phyloP scores from a whole-genome alignment of 495 filamentous ascomycete species.

The Hyaloscypha finlandica region DNA sequence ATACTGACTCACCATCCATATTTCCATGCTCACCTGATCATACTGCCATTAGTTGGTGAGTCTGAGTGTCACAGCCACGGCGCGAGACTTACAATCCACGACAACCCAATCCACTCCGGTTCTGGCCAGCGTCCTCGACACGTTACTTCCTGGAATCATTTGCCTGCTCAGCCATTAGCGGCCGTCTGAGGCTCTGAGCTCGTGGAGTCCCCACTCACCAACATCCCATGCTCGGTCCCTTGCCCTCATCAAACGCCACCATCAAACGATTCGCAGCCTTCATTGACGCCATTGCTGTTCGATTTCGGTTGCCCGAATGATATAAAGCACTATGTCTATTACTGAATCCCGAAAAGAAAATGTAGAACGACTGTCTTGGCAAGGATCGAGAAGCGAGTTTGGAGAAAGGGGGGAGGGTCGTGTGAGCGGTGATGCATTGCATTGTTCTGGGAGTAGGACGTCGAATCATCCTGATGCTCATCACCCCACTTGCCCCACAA shows the following conservation, averaged over 20 bases:
- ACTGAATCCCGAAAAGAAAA: background rate
- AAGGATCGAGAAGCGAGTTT: background rate
- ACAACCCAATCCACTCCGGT: conserved; percentile 74
- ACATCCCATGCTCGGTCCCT: conserved; percentile 60
- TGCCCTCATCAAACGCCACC: conserved; percentile 55
- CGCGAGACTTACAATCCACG: conserved; percentile 61
- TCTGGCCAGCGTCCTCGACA: conserved; percentile 66
- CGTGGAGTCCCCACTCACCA: conserved; percentile 12
- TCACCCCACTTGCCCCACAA: background rate
- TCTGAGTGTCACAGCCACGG: background rate
- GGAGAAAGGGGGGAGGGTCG: background rate
- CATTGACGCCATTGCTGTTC: conserved; percentile 44
- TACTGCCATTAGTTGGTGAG: background rate
- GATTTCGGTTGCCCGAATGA: background rate
- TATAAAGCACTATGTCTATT: background rate
- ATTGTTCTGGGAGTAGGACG: background rate
- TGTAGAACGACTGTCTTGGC: background rate
- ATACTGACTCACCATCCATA: conserved; percentile 59
- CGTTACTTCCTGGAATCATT: conserved; percentile 73
- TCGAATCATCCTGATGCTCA: background rate
- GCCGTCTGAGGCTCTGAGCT: background rate
- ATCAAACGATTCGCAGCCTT: conserved; percentile 64
- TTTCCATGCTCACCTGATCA: conserved; percentile 59
- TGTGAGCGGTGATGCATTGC: background rate
- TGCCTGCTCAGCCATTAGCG: conserved; percentile 46